Evolutionary conservation across 2,329 filamentous ascomycete species (phyloP).

Genomic region (Talaromyces atroroseus): DNA sequence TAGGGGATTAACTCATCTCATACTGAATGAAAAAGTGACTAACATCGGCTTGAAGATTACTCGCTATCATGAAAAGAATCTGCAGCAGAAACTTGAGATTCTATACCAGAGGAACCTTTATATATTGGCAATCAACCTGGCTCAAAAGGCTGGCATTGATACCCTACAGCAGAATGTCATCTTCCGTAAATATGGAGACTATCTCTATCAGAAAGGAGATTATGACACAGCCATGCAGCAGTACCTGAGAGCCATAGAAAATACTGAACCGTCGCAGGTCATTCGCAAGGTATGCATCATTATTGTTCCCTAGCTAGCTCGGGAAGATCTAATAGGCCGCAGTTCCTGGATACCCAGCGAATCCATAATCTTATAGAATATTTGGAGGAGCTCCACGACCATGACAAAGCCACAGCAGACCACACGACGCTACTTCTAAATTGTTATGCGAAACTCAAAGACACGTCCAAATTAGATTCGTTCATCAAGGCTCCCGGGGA

Average conservation of each 20-base stretch:
- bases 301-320: background rate
- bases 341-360: slow-evolving; percentile 93
- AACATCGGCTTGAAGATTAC: slow-evolving; percentile 55
- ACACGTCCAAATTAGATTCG: slow-evolving; percentile 89
- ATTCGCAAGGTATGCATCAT: slow-evolving; percentile 66
- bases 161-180: slow-evolving; percentile 80
- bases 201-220: slow-evolving; percentile 88
- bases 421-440: slow-evolving; percentile 93
- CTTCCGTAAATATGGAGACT: slow-evolving; percentile 88
- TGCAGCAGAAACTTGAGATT: slow-evolving; percentile 88
- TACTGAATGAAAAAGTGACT: background rate
- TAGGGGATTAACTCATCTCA: slow-evolving; percentile 34
- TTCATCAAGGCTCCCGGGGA: slow-evolving; percentile 91
- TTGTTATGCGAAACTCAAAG: slow-evolving; percentile 96
- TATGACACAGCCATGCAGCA: slow-evolving; percentile 99
- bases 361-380: slow-evolving; percentile 98
- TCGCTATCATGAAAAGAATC: slow-evolving; percentile 81
- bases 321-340: slow-evolving; percentile 14
- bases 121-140: slow-evolving; percentile 83
- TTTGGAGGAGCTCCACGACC: slow-evolving; percentile 90
- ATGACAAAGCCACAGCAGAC: slow-evolving; percentile 86
- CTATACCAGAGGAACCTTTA: slow-evolving; percentile 92
- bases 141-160: slow-evolving; percentile 81
- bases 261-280: slow-evolving; percentile 91
- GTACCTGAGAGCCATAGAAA: slow-evolving; percentile 92